Evolutionary conservation across 176 grass and related monocot species (phyloP).

Genomic region (Saccharum spontaneum): DNA sequence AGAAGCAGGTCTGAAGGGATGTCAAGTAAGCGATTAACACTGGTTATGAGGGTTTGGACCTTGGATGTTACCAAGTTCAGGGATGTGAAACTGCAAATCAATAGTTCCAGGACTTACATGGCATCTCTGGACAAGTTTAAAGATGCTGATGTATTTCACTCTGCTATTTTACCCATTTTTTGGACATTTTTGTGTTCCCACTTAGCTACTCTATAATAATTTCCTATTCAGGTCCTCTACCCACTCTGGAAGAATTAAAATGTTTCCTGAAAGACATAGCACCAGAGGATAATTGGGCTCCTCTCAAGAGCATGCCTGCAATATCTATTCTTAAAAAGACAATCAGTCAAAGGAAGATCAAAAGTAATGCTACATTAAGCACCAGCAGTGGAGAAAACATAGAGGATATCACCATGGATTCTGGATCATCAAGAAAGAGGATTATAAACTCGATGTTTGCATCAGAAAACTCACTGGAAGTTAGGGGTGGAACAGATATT

Average conservation of each 20-base stretch:
- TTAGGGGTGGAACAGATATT: slow-evolving; percentile 71
- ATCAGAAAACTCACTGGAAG: slow-evolving; percentile 58
- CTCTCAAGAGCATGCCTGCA: slow-evolving; percentile 52
- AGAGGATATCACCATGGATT: slow-evolving; percentile 30
- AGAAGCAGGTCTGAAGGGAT: neutral
- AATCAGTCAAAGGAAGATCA: slow-evolving; percentile 34
- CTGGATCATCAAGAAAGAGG: slow-evolving; percentile 41
- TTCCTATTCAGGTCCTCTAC: slow-evolving; percentile 61
- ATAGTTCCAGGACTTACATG: neutral
- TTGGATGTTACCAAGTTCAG: neutral
- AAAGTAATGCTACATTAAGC: slow-evolving; percentile 42
- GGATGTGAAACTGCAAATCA: neutral
- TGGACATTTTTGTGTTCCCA: slow-evolving; percentile 7
- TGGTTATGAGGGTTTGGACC: neutral
- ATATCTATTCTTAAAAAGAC: slow-evolving; percentile 48
- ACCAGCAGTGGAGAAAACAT: slow-evolving; percentile 25
- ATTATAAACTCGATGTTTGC: slow-evolving; percentile 75
- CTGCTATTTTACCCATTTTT: slow-evolving; percentile 15
- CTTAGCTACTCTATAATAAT: slow-evolving; percentile 24
- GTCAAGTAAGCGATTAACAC: neutral
- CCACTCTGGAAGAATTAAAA: slow-evolving; percentile 82
- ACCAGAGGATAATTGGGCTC: slow-evolving; percentile 56
- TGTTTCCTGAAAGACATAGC: slow-evolving; percentile 39
- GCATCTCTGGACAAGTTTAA: neutral
- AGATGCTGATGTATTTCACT: neutral